Evolutionary conservation across 2,329 filamentous ascomycete species (phyloP), one percentile per base, ranked within the genome.

Genomic region (Cercospora zeina): DNA sequence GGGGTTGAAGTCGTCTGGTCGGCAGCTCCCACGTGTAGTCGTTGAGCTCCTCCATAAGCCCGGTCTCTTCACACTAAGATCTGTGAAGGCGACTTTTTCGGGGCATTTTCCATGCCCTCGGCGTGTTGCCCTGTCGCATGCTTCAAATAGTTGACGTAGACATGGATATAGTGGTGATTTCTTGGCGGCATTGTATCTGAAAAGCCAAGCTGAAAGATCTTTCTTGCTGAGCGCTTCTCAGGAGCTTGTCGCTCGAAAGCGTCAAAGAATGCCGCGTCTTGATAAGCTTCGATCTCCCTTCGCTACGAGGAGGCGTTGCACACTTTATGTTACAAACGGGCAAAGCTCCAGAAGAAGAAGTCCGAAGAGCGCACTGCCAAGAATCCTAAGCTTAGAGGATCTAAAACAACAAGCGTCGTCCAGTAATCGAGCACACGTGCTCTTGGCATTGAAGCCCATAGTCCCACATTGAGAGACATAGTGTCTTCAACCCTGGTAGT

Each of bases 271-370:
- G 10, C 21, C 11, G 56, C n/a, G 16, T 19, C 37, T 51, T 50
- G 42, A 51, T 19, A 31, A 24, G 27, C 31, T 58, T 36, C 56
- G 30, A 31, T 51, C 13, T 16, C 33, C 27, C 11, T 51, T 51
- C 42, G 49, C 49, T 30, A 34, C 49, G 31, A 34, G 27, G 49
- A 51, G 16, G 49, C 49, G 49, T 31, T 16, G 31, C 8, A 33
- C 3, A 33, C 3, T 13, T 13, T 58, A n/a, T 21, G 31, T 34
- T 34, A 31, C 34, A 14, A n/a, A 39, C 56, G 56, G 56, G 33
- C 36, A 21, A 58, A 47, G 27, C 34, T 34, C 56, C 56, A 51
- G 42, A 51, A 51, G 56, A 50, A 50, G 56, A 21, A 58, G 47
- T 51, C 34, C 39, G 45, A 51, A 1, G 49, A 31, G 27, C 49